phyloP scores from a whole-genome alignment of 192 early-diverging fungal species.

The Borealophlyctis nickersoniae region DNA sequence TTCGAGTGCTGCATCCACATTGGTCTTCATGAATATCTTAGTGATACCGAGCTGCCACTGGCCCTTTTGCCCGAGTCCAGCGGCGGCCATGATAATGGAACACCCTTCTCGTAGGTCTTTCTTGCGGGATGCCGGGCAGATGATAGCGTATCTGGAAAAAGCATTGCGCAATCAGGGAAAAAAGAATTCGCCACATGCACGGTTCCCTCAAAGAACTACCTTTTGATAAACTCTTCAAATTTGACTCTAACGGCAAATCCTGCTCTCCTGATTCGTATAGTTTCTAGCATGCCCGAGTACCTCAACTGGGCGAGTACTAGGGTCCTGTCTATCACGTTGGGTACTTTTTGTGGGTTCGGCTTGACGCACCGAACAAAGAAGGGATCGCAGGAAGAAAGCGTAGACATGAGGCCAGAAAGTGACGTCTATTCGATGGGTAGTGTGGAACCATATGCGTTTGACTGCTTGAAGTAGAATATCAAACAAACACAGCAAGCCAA shows the following conservation, averaged over 20 bases:
- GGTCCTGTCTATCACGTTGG: constrained; percentile 44
- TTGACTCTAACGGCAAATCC: constrained; percentile 48
- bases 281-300: constrained; percentile 59
- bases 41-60: not conserved
- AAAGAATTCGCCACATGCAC: too few relatives aligned
- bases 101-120: too few relatives aligned
- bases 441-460: too few relatives aligned
- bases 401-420: not conserved
- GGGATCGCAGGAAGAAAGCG: not conserved
- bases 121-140: too few relatives aligned
- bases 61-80: too few relatives aligned
- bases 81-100: too few relatives aligned
- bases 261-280: constrained; percentile 56
- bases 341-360: constrained; percentile 48
- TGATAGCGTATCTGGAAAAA: too few relatives aligned
- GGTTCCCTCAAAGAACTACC: not conserved
- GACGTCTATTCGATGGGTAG: not conserved
- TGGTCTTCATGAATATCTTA: not conserved
- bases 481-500: not conserved
- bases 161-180: too few relatives aligned
- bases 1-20: not conserved
- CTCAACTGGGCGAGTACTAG: constrained; percentile 52
- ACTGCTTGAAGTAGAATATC: too few relatives aligned
- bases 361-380: constrained; percentile 52
- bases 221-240: constrained; percentile 36